Percentiles rank a stretch among this genome's conserved stretches.
These are phyloP conservation scores for Dalechampia spathulata DNA, from an alignment of 441 rosid genomes.

Conservation along the genomic window DNA sequence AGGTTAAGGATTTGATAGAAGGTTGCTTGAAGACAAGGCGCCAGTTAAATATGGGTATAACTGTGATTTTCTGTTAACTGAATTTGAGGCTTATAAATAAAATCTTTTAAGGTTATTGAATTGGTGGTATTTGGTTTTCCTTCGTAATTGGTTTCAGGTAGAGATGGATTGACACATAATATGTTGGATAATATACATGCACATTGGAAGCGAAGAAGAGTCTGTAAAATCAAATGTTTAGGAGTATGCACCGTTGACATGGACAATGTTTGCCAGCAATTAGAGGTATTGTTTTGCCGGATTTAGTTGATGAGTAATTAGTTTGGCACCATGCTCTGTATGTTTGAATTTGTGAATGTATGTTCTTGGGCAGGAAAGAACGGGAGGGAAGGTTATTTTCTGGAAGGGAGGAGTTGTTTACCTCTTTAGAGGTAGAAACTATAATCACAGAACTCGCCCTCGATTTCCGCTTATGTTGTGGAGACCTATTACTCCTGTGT, in stretches of 20 bases:
- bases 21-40: slow-evolving; percentile 53
- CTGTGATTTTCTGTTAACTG: background rate
- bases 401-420: slow-evolving; percentile 66
- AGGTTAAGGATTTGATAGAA: slow-evolving; percentile 54
- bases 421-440: slow-evolving; percentile 89
- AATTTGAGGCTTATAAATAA: too few species aligned
- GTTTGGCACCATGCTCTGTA: background rate
- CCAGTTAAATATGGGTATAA: slow-evolving; percentile 81
- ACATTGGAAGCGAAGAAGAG: slow-evolving; percentile 79
- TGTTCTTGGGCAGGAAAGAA: slow-evolving; percentile 50
- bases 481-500: slow-evolving; percentile 74
- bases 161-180: slow-evolving; percentile 96
- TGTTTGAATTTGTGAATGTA: background rate
- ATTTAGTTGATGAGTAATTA: background rate
- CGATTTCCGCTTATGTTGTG: slow-evolving; percentile 90
- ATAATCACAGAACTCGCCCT: slow-evolving; percentile 68
- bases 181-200: slow-evolving; percentile 93
- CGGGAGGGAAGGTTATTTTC: slow-evolving; percentile 82
- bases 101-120: too few species aligned
- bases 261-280: slow-evolving; percentile 78
- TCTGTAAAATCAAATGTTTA: slow-evolving; percentile 82
- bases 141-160: slow-evolving; percentile 43
- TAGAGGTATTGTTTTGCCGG: slow-evolving; percentile 45
- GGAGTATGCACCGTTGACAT: slow-evolving; percentile 96
- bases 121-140: background rate